Evolutionary conservation across 768 basidiomycete species (phyloP).

Genomic region (Podaxis carcinomalis): DNA sequence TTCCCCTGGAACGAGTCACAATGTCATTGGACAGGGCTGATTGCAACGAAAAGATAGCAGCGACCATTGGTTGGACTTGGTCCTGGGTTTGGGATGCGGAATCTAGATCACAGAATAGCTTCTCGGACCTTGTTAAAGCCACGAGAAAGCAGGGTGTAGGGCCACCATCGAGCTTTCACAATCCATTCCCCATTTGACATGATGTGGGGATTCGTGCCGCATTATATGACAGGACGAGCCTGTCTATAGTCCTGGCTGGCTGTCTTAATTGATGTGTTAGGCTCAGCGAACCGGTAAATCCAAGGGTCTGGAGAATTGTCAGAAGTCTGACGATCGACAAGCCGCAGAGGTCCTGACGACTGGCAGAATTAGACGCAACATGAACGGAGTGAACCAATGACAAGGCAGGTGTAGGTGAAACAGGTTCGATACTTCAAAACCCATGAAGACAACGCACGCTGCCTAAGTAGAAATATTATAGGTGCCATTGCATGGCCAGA

Average conservation of each 20-base stretch:
- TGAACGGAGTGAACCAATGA: not conserved
- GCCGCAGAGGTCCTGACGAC: not conserved
- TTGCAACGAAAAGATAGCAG: not conserved
- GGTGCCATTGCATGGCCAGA: not conserved
- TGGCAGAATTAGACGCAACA: not conserved
- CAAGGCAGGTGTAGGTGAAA: not conserved
- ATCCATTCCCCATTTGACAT: not conserved
- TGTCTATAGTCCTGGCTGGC: not conserved
- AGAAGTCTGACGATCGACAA: not conserved
- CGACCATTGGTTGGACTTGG: not conserved
- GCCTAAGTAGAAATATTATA: not conserved
- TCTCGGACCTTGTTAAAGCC: slow-evolving; percentile 7
- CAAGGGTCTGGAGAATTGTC: not conserved
- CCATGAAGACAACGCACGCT: not conserved
- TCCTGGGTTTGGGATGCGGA: not conserved
- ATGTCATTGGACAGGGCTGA: not conserved
- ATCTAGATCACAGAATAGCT: not conserved
- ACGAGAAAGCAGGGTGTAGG: slow-evolving; percentile 1
- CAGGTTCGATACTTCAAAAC: not conserved
- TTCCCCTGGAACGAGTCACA: not conserved
- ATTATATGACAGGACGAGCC: not conserved
- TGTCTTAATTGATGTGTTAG: not conserved
- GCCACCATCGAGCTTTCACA: not conserved
- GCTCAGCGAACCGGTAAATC: not conserved
- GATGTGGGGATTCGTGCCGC: not conserved